phyloP scores from a whole-genome alignment of 2,329 filamentous ascomycete species.

The Claviceps sp. region DNA sequence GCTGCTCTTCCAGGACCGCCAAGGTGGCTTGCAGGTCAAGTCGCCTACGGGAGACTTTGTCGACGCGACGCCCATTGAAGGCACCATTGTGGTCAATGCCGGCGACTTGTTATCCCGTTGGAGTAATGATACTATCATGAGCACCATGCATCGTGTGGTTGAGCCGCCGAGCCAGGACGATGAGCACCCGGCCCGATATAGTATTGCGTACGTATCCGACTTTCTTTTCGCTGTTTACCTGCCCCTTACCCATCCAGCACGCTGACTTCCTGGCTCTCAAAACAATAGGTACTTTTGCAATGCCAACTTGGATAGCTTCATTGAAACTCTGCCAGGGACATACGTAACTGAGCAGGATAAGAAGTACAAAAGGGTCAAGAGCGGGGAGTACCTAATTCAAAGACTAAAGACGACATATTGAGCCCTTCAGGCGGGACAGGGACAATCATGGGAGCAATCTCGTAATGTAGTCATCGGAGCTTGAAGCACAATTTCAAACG shows the following conservation, averaged over 20 bases:
- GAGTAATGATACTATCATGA: constrained; percentile 86
- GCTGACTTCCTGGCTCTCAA: neutral
- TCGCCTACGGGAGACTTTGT: constrained; percentile 67
- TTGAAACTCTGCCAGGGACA: constrained; percentile 72
- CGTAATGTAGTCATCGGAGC: neutral
- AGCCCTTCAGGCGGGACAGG: neutral
- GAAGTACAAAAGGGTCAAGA: constrained; percentile 68
- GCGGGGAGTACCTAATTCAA: constrained; percentile 68
- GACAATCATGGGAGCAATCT: neutral
- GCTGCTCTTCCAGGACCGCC: constrained; percentile 45
- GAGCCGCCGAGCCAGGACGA: constrained; percentile 55
- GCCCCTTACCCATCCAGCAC: neutral
- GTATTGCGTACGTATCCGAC: constrained; percentile 53
- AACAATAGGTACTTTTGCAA: constrained; percentile 66
- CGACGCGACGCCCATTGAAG: constrained; percentile 68
- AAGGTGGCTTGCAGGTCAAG: constrained; percentile 44
- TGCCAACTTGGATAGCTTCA: constrained; percentile 61
- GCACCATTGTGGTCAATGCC: constrained; percentile 77
- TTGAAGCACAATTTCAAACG: too few species aligned
- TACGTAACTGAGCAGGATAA: constrained; percentile 50
- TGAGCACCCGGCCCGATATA: constrained; percentile 66
- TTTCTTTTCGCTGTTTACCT: neutral
- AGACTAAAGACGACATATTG: constrained; percentile 64
- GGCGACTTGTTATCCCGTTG: constrained; percentile 76
- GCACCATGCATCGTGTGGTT: constrained; percentile 79